Percentiles rank a stretch among this genome's conserved stretches.
Conservation (phyloP, 2,329 filamentous ascomycete species). For the Aspergillus sergii region DNA sequence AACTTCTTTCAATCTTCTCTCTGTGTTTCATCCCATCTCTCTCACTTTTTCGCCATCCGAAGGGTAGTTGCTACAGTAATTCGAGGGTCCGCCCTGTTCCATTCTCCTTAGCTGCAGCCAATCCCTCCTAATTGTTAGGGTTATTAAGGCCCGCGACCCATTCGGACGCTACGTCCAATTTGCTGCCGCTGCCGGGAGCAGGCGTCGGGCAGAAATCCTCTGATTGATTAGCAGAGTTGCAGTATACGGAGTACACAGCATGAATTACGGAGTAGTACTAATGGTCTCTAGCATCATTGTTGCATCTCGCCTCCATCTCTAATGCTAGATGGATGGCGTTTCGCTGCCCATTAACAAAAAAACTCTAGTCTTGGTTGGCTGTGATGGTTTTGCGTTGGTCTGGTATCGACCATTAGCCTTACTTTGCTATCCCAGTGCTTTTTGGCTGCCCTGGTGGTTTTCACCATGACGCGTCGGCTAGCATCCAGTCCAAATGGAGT, state of each 20-base stretch:
- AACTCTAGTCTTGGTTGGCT: not conserved
- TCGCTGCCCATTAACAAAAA: not conserved
- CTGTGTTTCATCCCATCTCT: not conserved
- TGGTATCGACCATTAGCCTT: constrained; percentile 7
- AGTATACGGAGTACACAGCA: not conserved
- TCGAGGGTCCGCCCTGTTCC: not conserved
- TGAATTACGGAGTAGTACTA: not conserved
- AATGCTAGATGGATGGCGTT: not conserved
- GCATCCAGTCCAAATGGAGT: not conserved
- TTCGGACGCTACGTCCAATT: constrained; percentile 27
- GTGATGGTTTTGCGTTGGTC: not conserved
- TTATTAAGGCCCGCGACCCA: constrained; percentile 20
- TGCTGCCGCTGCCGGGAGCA: constrained; percentile 23
- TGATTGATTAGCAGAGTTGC: constrained; percentile 12
- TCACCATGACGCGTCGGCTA: constrained; percentile 2
- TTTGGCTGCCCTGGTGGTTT: not conserved
- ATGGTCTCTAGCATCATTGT: not conserved
- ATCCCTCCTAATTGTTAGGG: constrained; percentile 8
- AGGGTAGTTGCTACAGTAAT: constrained; percentile 1
- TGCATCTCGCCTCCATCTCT: not conserved
- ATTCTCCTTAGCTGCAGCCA: not conserved
- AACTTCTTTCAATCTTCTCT: not conserved
- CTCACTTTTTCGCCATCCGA: not conserved
- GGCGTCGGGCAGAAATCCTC: constrained; percentile 33
- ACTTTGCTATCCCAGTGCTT: not conserved